Evolutionary conservation across 345 rosid genomes (phyloP).

Genomic region (Linum usitatissimum): DNA sequence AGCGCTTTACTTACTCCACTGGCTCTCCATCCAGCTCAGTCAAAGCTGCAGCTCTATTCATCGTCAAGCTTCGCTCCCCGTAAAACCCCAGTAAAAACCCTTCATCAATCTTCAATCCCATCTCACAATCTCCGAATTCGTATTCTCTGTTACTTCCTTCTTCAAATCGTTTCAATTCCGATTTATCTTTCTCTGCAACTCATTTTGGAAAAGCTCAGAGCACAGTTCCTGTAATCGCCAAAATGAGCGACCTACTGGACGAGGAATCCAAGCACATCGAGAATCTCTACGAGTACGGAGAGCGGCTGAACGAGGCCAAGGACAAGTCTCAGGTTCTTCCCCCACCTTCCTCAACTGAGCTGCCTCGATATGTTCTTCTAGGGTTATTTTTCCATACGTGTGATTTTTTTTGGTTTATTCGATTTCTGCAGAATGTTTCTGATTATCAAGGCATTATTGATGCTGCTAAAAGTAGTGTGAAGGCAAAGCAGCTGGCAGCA

Average conservation of each 20-base stretch:
- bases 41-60: too few species aligned
- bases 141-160: background rate
- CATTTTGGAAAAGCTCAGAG: background rate
- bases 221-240: background rate
- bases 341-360: background rate
- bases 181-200: background rate
- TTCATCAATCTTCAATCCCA: too few species aligned
- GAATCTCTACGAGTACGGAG: slow-evolving; percentile 96
- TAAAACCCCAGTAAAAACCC: too few species aligned
- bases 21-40: too few species aligned
- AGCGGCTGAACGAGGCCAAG: slow-evolving; percentile 82
- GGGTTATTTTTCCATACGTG: slow-evolving; percentile 14
- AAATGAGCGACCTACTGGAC: slow-evolving; percentile 47
- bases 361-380: slow-evolving; percentile 5
- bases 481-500: slow-evolving; percentile 90
- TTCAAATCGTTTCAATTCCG: background rate
- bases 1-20: too few species aligned
- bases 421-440: slow-evolving; percentile 44
- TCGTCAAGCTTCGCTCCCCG: too few species aligned
- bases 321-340: slow-evolving; percentile 78
- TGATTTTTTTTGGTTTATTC: background rate
- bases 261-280: slow-evolving; percentile 76
- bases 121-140: background rate
- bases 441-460: slow-evolving; percentile 86
- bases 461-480: slow-evolving; percentile 59